phyloP scores from a whole-genome alignment of 1,284 basidiomycete genomes.

The Singerocomus rubriflavus region DNA sequence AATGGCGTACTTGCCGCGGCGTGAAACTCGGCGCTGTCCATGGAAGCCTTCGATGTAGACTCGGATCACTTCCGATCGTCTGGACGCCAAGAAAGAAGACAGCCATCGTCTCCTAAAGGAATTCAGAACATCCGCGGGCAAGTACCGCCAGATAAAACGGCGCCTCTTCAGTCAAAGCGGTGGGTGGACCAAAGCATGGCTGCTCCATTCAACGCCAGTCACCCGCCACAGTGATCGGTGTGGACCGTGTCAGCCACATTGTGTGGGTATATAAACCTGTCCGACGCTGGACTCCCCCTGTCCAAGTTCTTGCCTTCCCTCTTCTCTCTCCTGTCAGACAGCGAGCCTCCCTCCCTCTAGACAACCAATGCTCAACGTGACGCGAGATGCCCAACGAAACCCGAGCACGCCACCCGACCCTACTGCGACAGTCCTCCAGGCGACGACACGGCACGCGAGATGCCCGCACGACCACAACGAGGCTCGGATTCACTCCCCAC shows the following conservation, averaged over 20 bases:
- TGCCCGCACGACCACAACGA: neutral
- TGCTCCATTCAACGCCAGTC: neutral
- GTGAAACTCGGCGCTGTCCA: conserved; percentile 67
- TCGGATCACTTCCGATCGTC: too few species aligned
- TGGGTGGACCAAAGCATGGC: conserved; percentile 1
- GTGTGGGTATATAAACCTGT: conserved; percentile 17
- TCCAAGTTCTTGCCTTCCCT: neutral
- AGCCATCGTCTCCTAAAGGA: too few species aligned
- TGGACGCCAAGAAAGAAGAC: too few species aligned
- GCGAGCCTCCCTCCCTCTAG: neutral
- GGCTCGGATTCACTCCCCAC: too few species aligned
- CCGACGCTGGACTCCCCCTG: neutral
- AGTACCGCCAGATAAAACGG: too few species aligned
- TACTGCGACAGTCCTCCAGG: too few species aligned
- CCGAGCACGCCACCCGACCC: neutral
- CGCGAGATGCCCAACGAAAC: neutral
- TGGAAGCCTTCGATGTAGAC: conserved; percentile 12
- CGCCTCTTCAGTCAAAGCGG: conserved; percentile 19
- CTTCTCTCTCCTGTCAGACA: neutral
- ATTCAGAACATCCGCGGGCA: too few species aligned
- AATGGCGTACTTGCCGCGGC: conserved; percentile 43
- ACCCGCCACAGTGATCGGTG: neutral
- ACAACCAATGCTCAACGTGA: neutral
- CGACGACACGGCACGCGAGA: neutral
- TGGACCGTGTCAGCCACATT: conserved; percentile 15